These are phyloP conservation scores for Zygosaccharomyces sapae DNA, from an alignment of 1,139 yeast genomes.

Conservation along the genomic window DNA sequence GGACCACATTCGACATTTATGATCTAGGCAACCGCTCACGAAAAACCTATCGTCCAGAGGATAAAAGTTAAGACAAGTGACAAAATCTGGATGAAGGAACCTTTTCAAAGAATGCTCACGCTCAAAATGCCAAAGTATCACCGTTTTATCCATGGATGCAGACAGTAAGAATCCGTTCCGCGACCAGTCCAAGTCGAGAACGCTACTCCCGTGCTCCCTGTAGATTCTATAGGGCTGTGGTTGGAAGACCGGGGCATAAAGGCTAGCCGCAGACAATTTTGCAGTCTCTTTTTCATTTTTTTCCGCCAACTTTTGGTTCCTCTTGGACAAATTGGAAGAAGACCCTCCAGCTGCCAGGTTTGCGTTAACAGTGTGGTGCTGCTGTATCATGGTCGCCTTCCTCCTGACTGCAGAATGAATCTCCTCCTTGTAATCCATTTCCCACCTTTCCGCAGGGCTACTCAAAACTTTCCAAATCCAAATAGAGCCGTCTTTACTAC, in stretches of 20 bases:
- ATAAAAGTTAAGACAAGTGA: slow-evolving; percentile 76
- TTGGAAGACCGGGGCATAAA: slow-evolving; percentile 75
- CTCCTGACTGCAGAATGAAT: slow-evolving; percentile 6
- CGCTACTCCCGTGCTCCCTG: slow-evolving; percentile 64
- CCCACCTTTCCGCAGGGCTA: slow-evolving; percentile 57
- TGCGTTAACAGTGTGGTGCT: neutral
- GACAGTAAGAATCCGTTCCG: slow-evolving; percentile 76
- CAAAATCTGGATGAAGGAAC: slow-evolving; percentile 74
- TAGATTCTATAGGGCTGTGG: slow-evolving; percentile 60
- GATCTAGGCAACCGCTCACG: slow-evolving; percentile 77
- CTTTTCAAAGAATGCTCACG: slow-evolving; percentile 58
- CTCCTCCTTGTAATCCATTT: slow-evolving; percentile 32
- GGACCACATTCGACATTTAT: slow-evolving; percentile 76
- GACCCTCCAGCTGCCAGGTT: slow-evolving; percentile 10
- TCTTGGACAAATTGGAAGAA: slow-evolving; percentile 7
- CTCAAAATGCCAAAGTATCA: slow-evolving; percentile 79
- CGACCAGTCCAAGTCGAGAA: slow-evolving; percentile 81
- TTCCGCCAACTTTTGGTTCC: slow-evolving; percentile 3
- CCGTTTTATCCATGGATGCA: slow-evolving; percentile 84
- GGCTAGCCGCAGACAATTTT: slow-evolving; percentile 13
- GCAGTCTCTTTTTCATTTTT: slow-evolving; percentile 6
- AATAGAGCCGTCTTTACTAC: slow-evolving; percentile 67
- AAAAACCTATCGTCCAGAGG: slow-evolving; percentile 87
- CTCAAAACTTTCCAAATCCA: slow-evolving; percentile 76
- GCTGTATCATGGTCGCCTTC: slow-evolving; percentile 10